Evolutionary conservation across 331 rosid species (phyloP).

Genomic region (Rosa hybrid): DNA sequence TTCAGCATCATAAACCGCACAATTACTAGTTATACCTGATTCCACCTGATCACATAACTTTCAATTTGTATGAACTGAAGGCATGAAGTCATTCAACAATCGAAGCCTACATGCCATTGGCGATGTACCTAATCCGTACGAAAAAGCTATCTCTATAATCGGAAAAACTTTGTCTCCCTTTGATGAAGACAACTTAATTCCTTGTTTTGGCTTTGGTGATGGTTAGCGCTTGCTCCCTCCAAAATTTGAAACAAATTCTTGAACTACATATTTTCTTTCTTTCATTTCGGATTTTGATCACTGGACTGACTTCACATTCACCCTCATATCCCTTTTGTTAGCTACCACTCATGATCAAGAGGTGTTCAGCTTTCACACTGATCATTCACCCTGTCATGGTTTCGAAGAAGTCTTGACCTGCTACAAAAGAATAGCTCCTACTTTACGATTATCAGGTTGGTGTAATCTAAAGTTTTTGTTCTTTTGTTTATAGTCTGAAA

Average conservation of each 20-base stretch:
- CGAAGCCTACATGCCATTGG: constrained; percentile 77
- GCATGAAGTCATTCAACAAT: constrained; percentile 74
- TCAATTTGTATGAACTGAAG: constrained; percentile 40
- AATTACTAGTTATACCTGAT: not conserved
- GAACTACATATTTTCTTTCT: not conserved
- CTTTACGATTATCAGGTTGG: constrained; percentile 71
- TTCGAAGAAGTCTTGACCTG: constrained; percentile 85
- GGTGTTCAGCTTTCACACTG: constrained; percentile 85
- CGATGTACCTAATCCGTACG: constrained; percentile 76
- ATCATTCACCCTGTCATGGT: constrained; percentile 82
- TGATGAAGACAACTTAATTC: constrained; percentile 90
- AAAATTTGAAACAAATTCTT: constrained; percentile 19
- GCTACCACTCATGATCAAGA: constrained; percentile 81
- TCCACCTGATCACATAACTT: not conserved
- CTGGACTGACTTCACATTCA: constrained; percentile 3
- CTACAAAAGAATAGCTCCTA: constrained; percentile 70
- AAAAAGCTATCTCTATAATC: constrained; percentile 68
- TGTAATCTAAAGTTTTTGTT: not conserved
- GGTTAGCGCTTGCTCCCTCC: constrained; percentile 40
- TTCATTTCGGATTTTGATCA: constrained; percentile 5
- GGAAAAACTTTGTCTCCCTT: constrained; percentile 92
- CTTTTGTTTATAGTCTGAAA: not conserved
- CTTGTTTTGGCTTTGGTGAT: constrained; percentile 96
- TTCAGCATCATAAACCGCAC: not conserved
- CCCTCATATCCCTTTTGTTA: constrained; percentile 15